Evolutionary conservation across 495 filamentous ascomycete species (phyloP).

Genomic region (Penicillium diatomitis): DNA sequence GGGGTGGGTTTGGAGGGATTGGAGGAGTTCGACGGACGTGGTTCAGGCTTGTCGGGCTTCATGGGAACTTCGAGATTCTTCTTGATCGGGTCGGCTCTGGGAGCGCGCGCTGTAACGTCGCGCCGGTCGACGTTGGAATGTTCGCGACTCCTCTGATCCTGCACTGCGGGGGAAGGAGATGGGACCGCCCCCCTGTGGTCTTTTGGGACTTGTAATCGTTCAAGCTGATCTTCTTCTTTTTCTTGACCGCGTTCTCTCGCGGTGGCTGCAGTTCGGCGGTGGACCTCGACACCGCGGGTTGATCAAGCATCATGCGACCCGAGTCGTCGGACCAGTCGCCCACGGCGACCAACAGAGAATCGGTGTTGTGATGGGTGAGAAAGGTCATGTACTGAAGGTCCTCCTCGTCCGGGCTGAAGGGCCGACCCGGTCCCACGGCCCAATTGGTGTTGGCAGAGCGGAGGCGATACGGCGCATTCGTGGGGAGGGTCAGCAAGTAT

Average conservation of each 20-base stretch:
- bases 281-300: slow-evolving; percentile 25
- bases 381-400: slow-evolving; percentile 49
- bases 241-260: slow-evolving; percentile 18
- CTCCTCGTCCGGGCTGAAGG: slow-evolving; percentile 40
- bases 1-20: slow-evolving; percentile 6
- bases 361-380: slow-evolving; percentile 36
- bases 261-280: slow-evolving; percentile 13
- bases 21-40: background rate
- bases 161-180: slow-evolving; percentile 12
- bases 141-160: slow-evolving; percentile 13
- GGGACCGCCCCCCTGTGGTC: slow-evolving; percentile 17
- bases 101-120: slow-evolving; percentile 12
- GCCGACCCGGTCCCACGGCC: slow-evolving; percentile 39
- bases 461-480: slow-evolving; percentile 34
- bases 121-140: slow-evolving; percentile 5
- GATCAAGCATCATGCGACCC: slow-evolving; percentile 38
- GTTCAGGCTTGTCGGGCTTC: slow-evolving; percentile 8
- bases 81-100: slow-evolving; percentile 12
- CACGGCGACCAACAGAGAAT: slow-evolving; percentile 38
- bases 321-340: slow-evolving; percentile 46
- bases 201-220: slow-evolving; percentile 42
- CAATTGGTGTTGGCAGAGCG: slow-evolving; percentile 35
- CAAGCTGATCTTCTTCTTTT: slow-evolving; percentile 41
- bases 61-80: background rate
- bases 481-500: slow-evolving; percentile 40